Evolutionary conservation across 441 rosid species (phyloP), one percentile per base, ranked within the genome.

Genomic region (Euphorbia corollata): DNA sequence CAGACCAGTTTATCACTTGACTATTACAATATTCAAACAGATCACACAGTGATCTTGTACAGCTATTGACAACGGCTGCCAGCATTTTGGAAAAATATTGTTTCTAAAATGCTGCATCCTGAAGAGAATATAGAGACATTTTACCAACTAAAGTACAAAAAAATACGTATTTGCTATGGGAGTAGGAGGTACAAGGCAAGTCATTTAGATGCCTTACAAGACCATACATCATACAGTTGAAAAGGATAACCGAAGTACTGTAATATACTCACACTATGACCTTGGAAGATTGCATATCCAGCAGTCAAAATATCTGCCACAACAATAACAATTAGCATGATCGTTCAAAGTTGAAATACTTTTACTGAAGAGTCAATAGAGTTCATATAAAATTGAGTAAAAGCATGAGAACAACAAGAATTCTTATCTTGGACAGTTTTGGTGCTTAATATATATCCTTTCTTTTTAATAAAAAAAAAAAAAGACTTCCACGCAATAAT

Each of bases 291-390:
- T 64, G 88, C 86, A 79, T 88, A 84, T 23, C 92, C 96, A 43
- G 92, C 96, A 23, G 98, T 83, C 83, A 95, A 74, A 75, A 85
- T 75, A 83, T 90, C 99, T 95, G 96, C 78, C 79, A 58, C 59
- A 63, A 50, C 4, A 73, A 39, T 20, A 41, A 69, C 65, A 48
- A 67, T 59, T 55, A 67, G 59, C 38, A 32, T 24, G 43, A 27
- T 61, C 53, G 8, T 16, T 19, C 62, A 0, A 19, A 64, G n/a
- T 27, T 20, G 6, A n/a, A 6, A 32, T 30, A 50, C 24, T 11
- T 8, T n/a, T 51, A 2, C 7, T 8, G 19, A 30, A 2, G 32
- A 23, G n/a, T 54, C 11, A 24, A 16, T 39, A 41, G 41, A 70
- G n/a, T n/a, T n/a, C n/a, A n/a, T n/a, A 18, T 8, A 63, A 12